Conservation (phyloP, 768 basidiomycete species). For the Neoboletus brunneissimus region DNA sequence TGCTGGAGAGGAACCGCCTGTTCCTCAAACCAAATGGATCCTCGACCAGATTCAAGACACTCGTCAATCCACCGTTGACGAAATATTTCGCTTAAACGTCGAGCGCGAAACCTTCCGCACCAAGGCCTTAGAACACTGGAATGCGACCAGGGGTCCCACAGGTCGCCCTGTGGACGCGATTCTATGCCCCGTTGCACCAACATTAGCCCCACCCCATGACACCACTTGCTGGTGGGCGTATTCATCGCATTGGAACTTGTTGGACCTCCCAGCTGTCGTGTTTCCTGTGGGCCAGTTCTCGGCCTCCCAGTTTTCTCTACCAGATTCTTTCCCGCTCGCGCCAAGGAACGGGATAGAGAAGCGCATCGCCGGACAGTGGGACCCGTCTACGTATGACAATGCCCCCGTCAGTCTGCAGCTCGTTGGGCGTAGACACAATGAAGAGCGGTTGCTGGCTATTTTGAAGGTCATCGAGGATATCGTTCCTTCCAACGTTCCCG, state of each 20-base stretch:
- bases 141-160: slow-evolving; percentile 33
- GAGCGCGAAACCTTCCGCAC: slow-evolving; percentile 43
- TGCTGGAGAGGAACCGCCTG: slow-evolving; percentile 33
- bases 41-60: slow-evolving; percentile 39
- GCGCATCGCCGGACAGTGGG: slow-evolving; percentile 39
- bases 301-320: slow-evolving; percentile 20
- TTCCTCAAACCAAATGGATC: slow-evolving; percentile 46
- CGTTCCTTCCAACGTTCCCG: slow-evolving; percentile 17
- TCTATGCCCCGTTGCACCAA: slow-evolving; percentile 45
- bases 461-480: slow-evolving; percentile 38
- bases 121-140: slow-evolving; percentile 44
- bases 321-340: slow-evolving; percentile 12
- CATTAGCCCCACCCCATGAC: slow-evolving; percentile 47
- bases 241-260: slow-evolving; percentile 51
- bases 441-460: slow-evolving; percentile 47
- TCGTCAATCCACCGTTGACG: slow-evolving; percentile 37
- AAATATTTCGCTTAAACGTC: slow-evolving; percentile 45
- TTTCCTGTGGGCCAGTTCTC: slow-evolving; percentile 44
- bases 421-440: slow-evolving; percentile 48
- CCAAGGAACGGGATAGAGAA: slow-evolving; percentile 38
- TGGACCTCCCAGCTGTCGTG: slow-evolving; percentile 46
- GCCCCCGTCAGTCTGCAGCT: slow-evolving; percentile 48
- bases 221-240: slow-evolving; percentile 50
- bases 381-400: slow-evolving; percentile 40
- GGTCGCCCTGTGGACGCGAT: slow-evolving; percentile 48